Evolutionary conservation across 140 eudicot species (phyloP).

Genomic region (Oenanthe javanica): DNA sequence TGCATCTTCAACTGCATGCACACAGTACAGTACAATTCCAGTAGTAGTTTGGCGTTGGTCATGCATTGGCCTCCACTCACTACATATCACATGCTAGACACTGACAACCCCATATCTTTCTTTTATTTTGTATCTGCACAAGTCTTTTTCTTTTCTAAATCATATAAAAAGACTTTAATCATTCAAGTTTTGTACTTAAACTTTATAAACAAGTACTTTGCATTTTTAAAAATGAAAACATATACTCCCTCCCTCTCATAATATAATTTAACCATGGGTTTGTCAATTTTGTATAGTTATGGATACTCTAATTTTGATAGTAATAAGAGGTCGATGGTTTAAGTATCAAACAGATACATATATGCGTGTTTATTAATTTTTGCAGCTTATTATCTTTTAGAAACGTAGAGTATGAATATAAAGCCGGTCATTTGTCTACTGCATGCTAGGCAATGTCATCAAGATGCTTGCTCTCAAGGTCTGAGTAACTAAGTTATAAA

Average conservation of each 20-base stretch:
- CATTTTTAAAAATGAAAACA: too few relatives aligned
- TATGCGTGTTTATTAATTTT: too few relatives aligned
- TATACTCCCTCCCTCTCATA: too few relatives aligned
- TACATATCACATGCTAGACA: not conserved
- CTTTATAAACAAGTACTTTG: too few relatives aligned
- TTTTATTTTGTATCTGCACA: not conserved
- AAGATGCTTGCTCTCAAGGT: not conserved
- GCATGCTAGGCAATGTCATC: not conserved
- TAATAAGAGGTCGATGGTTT: too few relatives aligned
- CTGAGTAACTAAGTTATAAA: not conserved
- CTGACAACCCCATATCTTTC: slow-evolving; percentile 6
- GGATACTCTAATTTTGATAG: too few relatives aligned
- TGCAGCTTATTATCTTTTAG: too few relatives aligned
- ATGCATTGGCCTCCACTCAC: not conserved
- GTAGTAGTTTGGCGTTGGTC: slow-evolving; percentile 2
- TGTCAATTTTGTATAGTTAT: too few relatives aligned
- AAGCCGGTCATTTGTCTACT: not conserved
- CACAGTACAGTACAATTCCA: not conserved
- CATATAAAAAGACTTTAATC: too few relatives aligned
- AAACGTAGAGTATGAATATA: not conserved
- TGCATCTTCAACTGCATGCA: not conserved
- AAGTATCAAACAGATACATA: too few relatives aligned
- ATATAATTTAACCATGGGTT: too few relatives aligned
- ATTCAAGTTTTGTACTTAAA: too few relatives aligned
- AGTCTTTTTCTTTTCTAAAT: not conserved